phyloP scores from a whole-genome alignment of 148 eudicot genomes.

The Cornus controversa region DNA sequence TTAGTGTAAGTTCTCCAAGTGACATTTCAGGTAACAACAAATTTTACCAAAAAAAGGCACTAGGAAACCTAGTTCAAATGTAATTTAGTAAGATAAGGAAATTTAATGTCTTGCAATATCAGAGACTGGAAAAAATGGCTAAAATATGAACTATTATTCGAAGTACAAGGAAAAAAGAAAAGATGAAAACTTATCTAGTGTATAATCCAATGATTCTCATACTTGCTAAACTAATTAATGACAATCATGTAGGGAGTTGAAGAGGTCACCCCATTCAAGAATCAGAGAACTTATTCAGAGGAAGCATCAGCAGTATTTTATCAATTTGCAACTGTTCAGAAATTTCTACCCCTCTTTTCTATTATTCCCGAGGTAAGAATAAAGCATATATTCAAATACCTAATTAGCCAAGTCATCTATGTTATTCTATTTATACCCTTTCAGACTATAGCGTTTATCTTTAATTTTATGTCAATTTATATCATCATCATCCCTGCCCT shows the following conservation, averaged over 20 bases:
- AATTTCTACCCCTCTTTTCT: slow-evolving; percentile 49
- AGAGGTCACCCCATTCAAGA: slow-evolving; percentile 13
- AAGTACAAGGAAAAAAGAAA: neutral
- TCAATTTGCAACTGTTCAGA: slow-evolving; percentile 44
- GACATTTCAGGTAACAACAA: neutral
- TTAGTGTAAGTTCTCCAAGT: neutral
- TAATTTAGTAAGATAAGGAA: neutral
- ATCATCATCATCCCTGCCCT: too few species aligned
- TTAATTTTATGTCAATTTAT: neutral
- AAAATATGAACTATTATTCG: neutral
- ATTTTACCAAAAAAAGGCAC: neutral
- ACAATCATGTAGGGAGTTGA: slow-evolving; percentile 25
- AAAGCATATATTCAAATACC: neutral
- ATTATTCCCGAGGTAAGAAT: slow-evolving; percentile 46
- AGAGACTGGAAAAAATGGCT: neutral
- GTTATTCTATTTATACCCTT: neutral
- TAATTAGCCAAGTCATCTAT: neutral
- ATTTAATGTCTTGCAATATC: neutral
- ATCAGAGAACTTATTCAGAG: slow-evolving; percentile 16
- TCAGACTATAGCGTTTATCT: neutral
- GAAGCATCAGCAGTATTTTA: slow-evolving; percentile 34
- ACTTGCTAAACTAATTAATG: neutral
- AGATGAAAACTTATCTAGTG: neutral
- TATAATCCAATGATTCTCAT: neutral
- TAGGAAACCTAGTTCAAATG: neutral